Conservation (phyloP, 1,284 basidiomycete genomes). For the Phenoliferia sp. region DNA sequence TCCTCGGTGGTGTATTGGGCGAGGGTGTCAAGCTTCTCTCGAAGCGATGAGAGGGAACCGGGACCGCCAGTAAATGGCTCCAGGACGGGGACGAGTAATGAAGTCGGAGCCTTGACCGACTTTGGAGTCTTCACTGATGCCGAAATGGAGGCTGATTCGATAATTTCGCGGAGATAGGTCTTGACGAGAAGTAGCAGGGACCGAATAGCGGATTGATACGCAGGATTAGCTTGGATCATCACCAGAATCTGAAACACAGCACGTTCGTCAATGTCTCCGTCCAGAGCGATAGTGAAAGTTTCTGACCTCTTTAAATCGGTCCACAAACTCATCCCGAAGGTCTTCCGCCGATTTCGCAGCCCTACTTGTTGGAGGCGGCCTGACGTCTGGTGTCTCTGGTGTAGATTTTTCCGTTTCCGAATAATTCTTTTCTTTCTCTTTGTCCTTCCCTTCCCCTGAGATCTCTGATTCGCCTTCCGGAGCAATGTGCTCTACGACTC, state of each 20-base stretch:
- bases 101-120: not conserved
- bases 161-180: not conserved
- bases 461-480: conserved; percentile 15
- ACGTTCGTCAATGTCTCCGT: not conserved
- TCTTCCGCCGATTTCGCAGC: conserved; percentile 32
- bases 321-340: conserved; percentile 13
- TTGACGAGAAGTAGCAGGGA: conserved; percentile 7
- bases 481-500: conserved; percentile 30
- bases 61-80: conserved; percentile 21
- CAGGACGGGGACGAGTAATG: conserved; percentile 10
- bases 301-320: conserved; percentile 15
- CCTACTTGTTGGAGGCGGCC: conserved; percentile 30
- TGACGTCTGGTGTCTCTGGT: conserved; percentile 1
- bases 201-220: conserved; percentile 9
- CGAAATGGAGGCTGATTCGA: not conserved
- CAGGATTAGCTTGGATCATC: conserved; percentile 1
- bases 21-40: not conserved
- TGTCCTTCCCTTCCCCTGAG: no score
- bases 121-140: not conserved
- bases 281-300: not conserved
- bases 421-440: not conserved
- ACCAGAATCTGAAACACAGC: conserved; percentile 1
- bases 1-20: conserved; percentile 16
- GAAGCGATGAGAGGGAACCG: conserved; percentile 7
- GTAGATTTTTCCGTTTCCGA: conserved; percentile 3